A percentile compares a stretch with the other conserved stretches of the same genome.
Conservation (phyloP, 768 basidiomycete species). For the Rhizopogon vinicolor region DNA sequence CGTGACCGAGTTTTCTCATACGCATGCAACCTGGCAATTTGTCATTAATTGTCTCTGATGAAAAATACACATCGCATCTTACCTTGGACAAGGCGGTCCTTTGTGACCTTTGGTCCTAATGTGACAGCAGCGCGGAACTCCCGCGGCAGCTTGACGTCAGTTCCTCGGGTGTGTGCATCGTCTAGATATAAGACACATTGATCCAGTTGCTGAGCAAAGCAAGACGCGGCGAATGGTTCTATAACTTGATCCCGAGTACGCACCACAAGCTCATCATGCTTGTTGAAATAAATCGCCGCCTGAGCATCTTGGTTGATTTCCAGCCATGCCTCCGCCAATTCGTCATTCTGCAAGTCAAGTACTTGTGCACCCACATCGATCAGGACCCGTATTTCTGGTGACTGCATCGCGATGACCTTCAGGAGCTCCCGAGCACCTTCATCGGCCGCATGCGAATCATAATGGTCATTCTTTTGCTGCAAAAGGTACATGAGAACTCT, state of each 20-base stretch:
- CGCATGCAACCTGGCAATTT: conserved; percentile 45
- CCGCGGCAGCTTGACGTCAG: conserved; percentile 45
- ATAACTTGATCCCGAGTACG: conserved; percentile 31
- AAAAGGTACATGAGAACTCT: conserved; percentile 23
- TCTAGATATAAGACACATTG: conserved; percentile 47
- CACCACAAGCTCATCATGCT: conserved; percentile 29
- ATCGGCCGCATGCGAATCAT: conserved; percentile 16
- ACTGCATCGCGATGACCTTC: conserved; percentile 22
- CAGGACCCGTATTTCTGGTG: conserved; percentile 36
- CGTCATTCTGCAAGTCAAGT: conserved; percentile 11
- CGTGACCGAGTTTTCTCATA: conserved; percentile 44
- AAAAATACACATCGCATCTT: conserved; percentile 1
- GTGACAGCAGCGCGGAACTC: conserved; percentile 41
- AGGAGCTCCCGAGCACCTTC: conserved; percentile 22
- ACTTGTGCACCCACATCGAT: conserved; percentile 50
- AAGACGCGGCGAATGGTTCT: conserved; percentile 36
- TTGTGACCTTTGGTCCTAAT: conserved; percentile 45
- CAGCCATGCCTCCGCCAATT: conserved; percentile 25
- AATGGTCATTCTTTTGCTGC: conserved; percentile 33
- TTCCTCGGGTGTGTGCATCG: conserved; percentile 45
- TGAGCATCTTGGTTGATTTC: conserved; percentile 15
- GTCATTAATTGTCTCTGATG: not conserved
- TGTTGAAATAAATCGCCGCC: conserved; percentile 41
- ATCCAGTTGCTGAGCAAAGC: conserved; percentile 30
- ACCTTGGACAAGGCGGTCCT: conserved; percentile 51